Conservation (phyloP, 2,329 filamentous ascomycete genomes). For the Penicillium paneum region DNA sequence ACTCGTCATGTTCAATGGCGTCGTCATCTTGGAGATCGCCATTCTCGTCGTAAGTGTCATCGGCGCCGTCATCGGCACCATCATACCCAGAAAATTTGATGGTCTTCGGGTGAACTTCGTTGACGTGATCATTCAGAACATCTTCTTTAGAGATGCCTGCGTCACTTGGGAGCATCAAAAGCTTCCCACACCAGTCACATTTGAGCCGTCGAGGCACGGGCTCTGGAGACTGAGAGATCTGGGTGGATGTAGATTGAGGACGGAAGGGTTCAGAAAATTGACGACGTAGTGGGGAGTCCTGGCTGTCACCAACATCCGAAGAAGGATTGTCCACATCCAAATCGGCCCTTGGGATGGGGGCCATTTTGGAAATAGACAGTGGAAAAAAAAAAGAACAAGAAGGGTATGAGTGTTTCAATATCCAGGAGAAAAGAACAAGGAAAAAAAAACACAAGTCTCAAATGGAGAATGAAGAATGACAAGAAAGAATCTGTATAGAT, state of each 20-base stretch:
- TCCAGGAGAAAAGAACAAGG: neutral
- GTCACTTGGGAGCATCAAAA: constrained; percentile 28
- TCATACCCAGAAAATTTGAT: constrained; percentile 20
- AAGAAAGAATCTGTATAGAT: constrained; percentile 25
- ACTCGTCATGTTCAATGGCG: constrained; percentile 14
- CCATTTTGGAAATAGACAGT: constrained; percentile 26
- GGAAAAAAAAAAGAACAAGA: constrained; percentile 3
- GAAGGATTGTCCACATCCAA: constrained; percentile 37
- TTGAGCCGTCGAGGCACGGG: constrained; percentile 27
- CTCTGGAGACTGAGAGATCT: constrained; percentile 35
- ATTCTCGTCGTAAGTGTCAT: constrained; percentile 15
- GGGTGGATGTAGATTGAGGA: constrained; percentile 34
- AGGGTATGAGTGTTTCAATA: neutral
- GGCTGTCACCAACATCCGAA: constrained; percentile 37
- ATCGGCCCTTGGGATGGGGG: constrained; percentile 33
- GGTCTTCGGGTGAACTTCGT: constrained; percentile 33
- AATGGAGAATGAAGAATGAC: constrained; percentile 10
- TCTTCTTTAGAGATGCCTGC: constrained; percentile 26
- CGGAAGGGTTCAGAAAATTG: constrained; percentile 40
- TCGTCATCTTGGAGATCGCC: constrained; percentile 20
- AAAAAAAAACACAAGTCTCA: neutral
- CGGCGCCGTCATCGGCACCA: constrained; percentile 13
- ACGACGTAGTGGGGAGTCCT: constrained; percentile 37
- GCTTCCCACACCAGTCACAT: constrained; percentile 39
- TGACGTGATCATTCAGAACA: constrained; percentile 34